Percentiles rank a stretch among this genome's conserved stretches.
These are phyloP conservation scores for Microglena sp. DNA, from an alignment of 139 green algal genomes.

Conservation along the genomic window DNA sequence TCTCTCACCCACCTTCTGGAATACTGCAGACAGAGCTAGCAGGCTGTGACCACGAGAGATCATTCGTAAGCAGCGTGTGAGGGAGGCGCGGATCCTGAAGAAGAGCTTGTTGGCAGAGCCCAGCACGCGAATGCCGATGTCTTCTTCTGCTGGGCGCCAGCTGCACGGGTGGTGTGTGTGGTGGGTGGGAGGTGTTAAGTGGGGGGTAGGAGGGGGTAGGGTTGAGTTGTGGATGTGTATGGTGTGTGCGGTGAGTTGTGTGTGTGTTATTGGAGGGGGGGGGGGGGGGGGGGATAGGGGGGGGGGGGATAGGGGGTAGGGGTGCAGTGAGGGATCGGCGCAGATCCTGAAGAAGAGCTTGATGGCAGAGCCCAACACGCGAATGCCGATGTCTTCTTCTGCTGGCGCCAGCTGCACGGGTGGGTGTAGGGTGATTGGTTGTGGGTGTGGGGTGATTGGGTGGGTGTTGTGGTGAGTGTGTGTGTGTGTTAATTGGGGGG, in stretches of 20 bases:
- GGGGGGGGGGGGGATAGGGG: too few relatives aligned
- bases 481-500: slow-evolving; percentile 1
- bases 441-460: neutral
- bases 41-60: slow-evolving; percentile 69
- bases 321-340: slow-evolving; percentile 56
- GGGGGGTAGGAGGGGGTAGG: neutral
- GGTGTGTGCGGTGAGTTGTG: neutral
- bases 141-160: slow-evolving; percentile 60
- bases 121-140: slow-evolving; percentile 15
- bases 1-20: slow-evolving; percentile 19
- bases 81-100: slow-evolving; percentile 68
- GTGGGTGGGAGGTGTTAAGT: neutral
- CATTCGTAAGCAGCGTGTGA: slow-evolving; percentile 67
- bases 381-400: slow-evolving; percentile 25
- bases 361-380: slow-evolving; percentile 8
- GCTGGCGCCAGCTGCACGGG: slow-evolving; percentile 56
- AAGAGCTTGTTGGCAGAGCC: slow-evolving; percentile 40
- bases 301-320: too few relatives aligned
- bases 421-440: too few relatives aligned
- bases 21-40: slow-evolving; percentile 45
- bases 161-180: too few relatives aligned
- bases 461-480: neutral
- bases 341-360: slow-evolving; percentile 72
- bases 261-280: neutral
- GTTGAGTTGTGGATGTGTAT: neutral